Percentiles rank a stretch among this genome's conserved stretches.
phyloP scores from a whole-genome alignment of 768 basidiomycete species.

The Leccinum aurantiacum region DNA sequence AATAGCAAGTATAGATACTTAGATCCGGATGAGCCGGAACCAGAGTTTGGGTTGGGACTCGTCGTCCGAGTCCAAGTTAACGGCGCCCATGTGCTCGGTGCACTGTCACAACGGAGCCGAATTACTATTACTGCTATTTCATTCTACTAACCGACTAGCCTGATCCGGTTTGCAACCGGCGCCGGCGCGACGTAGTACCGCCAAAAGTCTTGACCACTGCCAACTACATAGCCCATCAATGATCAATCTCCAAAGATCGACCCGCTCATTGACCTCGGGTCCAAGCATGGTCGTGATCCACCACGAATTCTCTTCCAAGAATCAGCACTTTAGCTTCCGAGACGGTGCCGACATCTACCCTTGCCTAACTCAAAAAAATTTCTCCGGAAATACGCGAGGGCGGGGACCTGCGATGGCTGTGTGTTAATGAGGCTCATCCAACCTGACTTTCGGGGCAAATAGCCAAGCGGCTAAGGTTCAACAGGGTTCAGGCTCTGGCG shows the following conservation, averaged over 20 bases:
- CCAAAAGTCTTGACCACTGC: background rate
- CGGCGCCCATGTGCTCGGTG: background rate
- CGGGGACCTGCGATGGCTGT: slow-evolving; percentile 40
- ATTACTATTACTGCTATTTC: slow-evolving; percentile 1
- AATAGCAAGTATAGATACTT: slow-evolving; percentile 8
- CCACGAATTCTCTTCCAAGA: slow-evolving; percentile 6
- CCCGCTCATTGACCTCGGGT: background rate
- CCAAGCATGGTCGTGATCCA: background rate
- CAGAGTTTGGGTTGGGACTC: slow-evolving; percentile 11
- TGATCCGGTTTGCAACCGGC: background rate
- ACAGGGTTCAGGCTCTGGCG: slow-evolving; percentile 32
- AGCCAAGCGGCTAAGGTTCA: slow-evolving; percentile 27
- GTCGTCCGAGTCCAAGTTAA: background rate
- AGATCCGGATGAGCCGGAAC: slow-evolving; percentile 18
- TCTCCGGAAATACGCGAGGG: slow-evolving; percentile 39
- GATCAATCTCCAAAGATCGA: background rate
- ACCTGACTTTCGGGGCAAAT: slow-evolving; percentile 35
- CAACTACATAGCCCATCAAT: background rate
- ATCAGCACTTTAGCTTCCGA: slow-evolving; percentile 1
- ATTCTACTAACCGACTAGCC: background rate
- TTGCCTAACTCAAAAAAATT: slow-evolving; percentile 30
- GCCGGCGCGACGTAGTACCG: background rate
- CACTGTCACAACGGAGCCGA: slow-evolving; percentile 24
- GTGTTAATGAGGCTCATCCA: slow-evolving; percentile 35
- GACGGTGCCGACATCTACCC: slow-evolving; percentile 16